These are phyloP conservation scores for Apodospora peruviana DNA, from an alignment of 495 filamentous ascomycete genomes.

Conservation along the genomic window DNA sequence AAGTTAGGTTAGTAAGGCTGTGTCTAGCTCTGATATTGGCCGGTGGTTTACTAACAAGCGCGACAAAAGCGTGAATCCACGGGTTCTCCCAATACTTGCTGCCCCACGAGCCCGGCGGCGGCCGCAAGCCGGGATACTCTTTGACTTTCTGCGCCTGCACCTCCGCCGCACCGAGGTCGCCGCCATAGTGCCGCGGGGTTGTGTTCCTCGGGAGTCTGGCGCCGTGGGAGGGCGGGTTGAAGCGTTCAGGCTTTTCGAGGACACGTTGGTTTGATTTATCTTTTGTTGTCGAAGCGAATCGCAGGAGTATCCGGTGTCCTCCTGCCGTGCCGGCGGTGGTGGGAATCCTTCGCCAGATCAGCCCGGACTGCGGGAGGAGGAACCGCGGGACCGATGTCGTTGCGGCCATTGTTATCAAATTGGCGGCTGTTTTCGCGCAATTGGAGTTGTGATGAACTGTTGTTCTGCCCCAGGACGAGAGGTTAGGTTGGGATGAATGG, in stretches of 20 bases:
- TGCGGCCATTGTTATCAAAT: slow-evolving; percentile 26
- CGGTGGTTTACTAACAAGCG: slow-evolving; percentile 51
- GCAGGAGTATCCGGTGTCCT: neutral
- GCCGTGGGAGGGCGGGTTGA: slow-evolving; percentile 80
- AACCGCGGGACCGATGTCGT: slow-evolving; percentile 46
- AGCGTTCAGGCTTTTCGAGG: slow-evolving; percentile 74
- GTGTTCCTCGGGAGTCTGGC: slow-evolving; percentile 46
- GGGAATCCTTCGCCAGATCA: slow-evolving; percentile 37
- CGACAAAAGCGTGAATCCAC: slow-evolving; percentile 71
- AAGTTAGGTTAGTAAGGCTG: neutral
- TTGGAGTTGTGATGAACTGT: neutral
- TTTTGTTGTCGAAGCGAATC: slow-evolving; percentile 9
- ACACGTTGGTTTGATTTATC: slow-evolving; percentile 26
- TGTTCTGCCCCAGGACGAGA: neutral
- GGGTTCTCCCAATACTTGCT: slow-evolving; percentile 68
- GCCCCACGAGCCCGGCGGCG: slow-evolving; percentile 67
- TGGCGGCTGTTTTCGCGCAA: neutral
- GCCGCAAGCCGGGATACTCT: slow-evolving; percentile 78
- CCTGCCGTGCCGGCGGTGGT: neutral
- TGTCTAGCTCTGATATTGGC: neutral
- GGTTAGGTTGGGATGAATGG: neutral
- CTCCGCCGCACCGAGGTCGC: slow-evolving; percentile 53
- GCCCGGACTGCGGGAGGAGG: slow-evolving; percentile 44
- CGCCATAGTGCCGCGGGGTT: slow-evolving; percentile 60
- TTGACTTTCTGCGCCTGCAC: slow-evolving; percentile 53